These are phyloP conservation scores for Alternaria sp. DNA, from an alignment of 2,329 filamentous ascomycete genomes.

Conservation along the genomic window DNA sequence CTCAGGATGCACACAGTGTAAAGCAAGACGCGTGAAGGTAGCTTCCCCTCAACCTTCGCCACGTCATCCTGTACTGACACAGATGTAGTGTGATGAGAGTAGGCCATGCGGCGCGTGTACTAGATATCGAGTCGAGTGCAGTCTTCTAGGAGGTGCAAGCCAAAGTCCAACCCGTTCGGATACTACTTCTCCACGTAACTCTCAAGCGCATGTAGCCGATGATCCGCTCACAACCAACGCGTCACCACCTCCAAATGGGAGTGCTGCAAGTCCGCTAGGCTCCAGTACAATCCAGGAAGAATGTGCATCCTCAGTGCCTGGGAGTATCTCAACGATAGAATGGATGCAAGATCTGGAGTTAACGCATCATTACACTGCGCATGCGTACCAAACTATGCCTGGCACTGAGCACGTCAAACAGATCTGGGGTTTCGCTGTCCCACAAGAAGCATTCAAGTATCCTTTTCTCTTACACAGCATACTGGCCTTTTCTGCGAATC, in stretches of 20 bases:
- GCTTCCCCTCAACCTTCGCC: background rate
- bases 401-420: slow-evolving; percentile 33
- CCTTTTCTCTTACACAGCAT: slow-evolving; percentile 51
- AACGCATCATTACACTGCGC: slow-evolving; percentile 42
- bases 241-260: slow-evolving; percentile 4
- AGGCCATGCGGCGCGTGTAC: slow-evolving; percentile 39
- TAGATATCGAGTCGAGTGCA: slow-evolving; percentile 41
- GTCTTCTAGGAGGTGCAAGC: slow-evolving; percentile 25
- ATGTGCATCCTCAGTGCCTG: background rate
- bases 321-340: slow-evolving; percentile 3
- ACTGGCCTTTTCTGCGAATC: slow-evolving; percentile 49
- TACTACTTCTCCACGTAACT: slow-evolving; percentile 1
- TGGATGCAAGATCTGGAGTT: slow-evolving; percentile 42
- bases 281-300: background rate
- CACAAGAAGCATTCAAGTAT: slow-evolving; percentile 45
- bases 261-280: slow-evolving; percentile 2
- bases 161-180: background rate
- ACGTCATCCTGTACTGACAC: slow-evolving; percentile 7
- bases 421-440: slow-evolving; percentile 47
- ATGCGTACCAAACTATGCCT: slow-evolving; percentile 33
- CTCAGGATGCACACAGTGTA: slow-evolving; percentile 39
- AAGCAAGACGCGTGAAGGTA: slow-evolving; percentile 40
- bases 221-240: slow-evolving; percentile 1
- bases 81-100: slow-evolving; percentile 41
- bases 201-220: background rate